Evolutionary conservation across 257 asterid genomes (phyloP).

Genomic region (Fraxinus excelsior): DNA sequence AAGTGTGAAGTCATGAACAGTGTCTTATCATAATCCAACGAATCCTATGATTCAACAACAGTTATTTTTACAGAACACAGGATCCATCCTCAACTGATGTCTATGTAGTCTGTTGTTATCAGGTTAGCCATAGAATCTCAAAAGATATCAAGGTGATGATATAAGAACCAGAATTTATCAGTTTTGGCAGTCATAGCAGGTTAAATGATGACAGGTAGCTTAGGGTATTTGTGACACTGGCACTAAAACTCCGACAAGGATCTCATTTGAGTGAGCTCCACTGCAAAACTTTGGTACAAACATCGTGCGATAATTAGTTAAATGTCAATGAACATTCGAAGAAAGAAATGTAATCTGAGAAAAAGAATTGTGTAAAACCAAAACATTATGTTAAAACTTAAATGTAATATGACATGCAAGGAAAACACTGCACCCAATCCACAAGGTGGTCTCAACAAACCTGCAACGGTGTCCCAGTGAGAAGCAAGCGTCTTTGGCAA

Average conservation of each 20-base stretch:
- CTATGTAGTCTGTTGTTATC: neutral
- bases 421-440: neutral
- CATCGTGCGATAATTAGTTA: constrained; percentile 11
- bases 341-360: constrained; percentile 4
- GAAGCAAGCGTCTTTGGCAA: constrained; percentile 98
- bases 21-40: neutral
- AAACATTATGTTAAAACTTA: neutral
- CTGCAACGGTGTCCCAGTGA: constrained; percentile 99
- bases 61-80: neutral
- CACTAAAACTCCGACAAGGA: neutral
- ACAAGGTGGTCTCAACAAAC: constrained; percentile 36
- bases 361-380: neutral
- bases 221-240: neutral
- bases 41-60: neutral
- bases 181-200: neutral
- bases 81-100: neutral
- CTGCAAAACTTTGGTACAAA: neutral
- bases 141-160: neutral
- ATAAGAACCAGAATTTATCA: neutral
- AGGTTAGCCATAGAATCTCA: neutral
- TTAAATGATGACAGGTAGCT: neutral
- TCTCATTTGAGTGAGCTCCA: neutral
- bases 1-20: neutral
- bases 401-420: constrained; percentile 6
- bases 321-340: constrained; percentile 15